phyloP scores from a whole-genome alignment of 2,329 filamentous ascomycete genomes.

The Apiospora sp. region DNA sequence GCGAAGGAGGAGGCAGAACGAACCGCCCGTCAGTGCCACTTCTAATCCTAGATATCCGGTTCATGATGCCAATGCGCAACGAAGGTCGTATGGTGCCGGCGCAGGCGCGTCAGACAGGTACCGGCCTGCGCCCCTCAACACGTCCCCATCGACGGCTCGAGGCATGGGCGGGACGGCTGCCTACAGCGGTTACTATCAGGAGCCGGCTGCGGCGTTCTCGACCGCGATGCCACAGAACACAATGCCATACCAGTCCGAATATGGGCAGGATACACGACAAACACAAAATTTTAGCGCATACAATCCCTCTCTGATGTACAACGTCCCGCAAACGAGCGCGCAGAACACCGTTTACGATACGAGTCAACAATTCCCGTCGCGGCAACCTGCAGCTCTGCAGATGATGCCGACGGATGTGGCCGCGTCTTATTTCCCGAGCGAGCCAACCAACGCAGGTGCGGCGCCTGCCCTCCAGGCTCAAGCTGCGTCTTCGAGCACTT shows the following conservation, averaged over 20 bases:
- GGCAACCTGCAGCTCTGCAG: constrained; percentile 80
- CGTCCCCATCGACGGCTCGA: constrained; percentile 56
- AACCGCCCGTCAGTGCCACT: constrained; percentile 70
- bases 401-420: constrained; percentile 73
- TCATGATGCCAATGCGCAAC: constrained; percentile 57
- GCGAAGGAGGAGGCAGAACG: constrained; percentile 78
- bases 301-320: constrained; percentile 79
- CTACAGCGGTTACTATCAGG: constrained; percentile 68
- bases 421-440: constrained; percentile 78
- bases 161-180: constrained; percentile 64
- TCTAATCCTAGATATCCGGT: constrained; percentile 62
- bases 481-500: constrained; percentile 55
- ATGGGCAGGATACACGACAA: constrained; percentile 67
- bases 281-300: constrained; percentile 64
- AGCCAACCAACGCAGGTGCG: constrained; percentile 68
- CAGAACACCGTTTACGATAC: constrained; percentile 77
- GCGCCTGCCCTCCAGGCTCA: constrained; percentile 62
- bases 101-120: constrained; percentile 58
- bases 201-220: constrained; percentile 59
- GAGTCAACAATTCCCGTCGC: constrained; percentile 76
- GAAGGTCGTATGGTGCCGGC: constrained; percentile 52
- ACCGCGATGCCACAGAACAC: constrained; percentile 63
- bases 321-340: constrained; percentile 70
- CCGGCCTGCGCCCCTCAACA: constrained; percentile 57
- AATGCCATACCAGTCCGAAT: constrained; percentile 67